Evolutionary conservation across 1,284 basidiomycete genomes (phyloP), one percentile per base, ranked within the genome.

Genomic region (Cutaneotrichosporon sp.): DNA sequence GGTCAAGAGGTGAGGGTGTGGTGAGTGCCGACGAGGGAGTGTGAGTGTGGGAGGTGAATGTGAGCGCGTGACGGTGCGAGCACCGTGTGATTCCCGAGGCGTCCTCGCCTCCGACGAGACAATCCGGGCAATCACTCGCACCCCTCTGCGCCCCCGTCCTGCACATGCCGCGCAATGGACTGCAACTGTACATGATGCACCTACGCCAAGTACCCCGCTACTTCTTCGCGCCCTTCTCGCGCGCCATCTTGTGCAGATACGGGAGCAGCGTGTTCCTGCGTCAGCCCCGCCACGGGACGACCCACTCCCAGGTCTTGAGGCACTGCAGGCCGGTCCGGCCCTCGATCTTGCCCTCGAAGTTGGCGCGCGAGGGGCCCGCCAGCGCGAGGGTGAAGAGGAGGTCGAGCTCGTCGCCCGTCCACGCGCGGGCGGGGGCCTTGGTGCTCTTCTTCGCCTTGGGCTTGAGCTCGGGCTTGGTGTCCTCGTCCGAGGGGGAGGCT

Each of bases 281-380:
- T 57, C 49, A 56, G 59, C 38, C 5, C 11, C 10, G n/a, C n/a
- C 31, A 11, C n/a, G 7, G 22, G n/a, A 22, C 42, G n/a, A 60
- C 58, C 46, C 52, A 66, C 61, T 51, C 49, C 64, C 64, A 66
- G 9, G 61, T 59, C 49, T 58, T 42, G 20, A 55, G 29, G 34
- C 56, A 58, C 31, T 60, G 58, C n/a, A 56, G 20, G 0, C 59
- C 59, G 10, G 55, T 61, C 5, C 62, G 58, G 4, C 58, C 56
- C 9, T 27, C 46, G 20, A 66, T 47, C 16, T 56, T 52, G 29
- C 59, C 62, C 24, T 64, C 62, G 31, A 59, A 66, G 27, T 11
- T 51, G n/a, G 43, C 54, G 4, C 46, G 22, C 33, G 25, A 27
- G n/a, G 55, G 33, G 1, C 50, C 50, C 25, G n/a, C n/a, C n/a